Percentiles rank a stretch among this genome's conserved stretches.
Conservation (phyloP, 768 basidiomycete species). For the Mrakia blollopis region DNA sequence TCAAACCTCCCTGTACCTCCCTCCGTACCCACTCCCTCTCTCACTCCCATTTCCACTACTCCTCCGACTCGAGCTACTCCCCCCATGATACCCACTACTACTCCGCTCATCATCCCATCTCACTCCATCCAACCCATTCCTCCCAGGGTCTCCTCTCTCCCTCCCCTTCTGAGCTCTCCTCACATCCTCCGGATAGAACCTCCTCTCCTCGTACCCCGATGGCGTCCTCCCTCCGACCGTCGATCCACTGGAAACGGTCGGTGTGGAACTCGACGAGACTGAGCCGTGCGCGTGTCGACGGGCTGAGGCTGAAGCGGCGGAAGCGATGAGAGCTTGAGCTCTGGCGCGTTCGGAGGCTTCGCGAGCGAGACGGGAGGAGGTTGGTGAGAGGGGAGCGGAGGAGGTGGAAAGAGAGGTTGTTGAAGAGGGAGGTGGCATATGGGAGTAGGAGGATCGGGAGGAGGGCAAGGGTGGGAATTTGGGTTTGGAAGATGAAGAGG, state of each 20-base stretch:
- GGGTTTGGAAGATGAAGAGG: background rate
- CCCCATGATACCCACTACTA: background rate
- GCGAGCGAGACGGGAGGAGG: constrained; percentile 14
- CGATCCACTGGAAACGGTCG: constrained; percentile 16
- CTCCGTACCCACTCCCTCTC: background rate
- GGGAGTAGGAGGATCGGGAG: background rate
- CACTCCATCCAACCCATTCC: background rate
- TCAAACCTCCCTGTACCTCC: constrained; percentile 3
- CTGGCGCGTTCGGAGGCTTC: constrained; percentile 21
- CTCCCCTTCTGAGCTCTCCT: constrained; percentile 8
- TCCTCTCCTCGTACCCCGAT: constrained; percentile 18
- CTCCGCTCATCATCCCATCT: constrained; percentile 1
- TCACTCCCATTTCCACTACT: background rate
- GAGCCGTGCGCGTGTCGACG: too few species aligned
- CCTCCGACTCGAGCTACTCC: background rate
- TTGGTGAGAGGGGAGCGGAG: background rate
- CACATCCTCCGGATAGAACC: constrained; percentile 19
- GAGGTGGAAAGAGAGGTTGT: background rate
- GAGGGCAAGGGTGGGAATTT: background rate
- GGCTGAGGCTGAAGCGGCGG: background rate
- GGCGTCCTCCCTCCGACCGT: constrained; percentile 1
- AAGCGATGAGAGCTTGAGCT: constrained; percentile 19
- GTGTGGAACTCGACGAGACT: constrained; percentile 2
- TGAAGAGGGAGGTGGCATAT: background rate
- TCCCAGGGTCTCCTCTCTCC: background rate